Conservation (phyloP, 768 basidiomycete species). For the Trametes cinnabarina region DNA sequence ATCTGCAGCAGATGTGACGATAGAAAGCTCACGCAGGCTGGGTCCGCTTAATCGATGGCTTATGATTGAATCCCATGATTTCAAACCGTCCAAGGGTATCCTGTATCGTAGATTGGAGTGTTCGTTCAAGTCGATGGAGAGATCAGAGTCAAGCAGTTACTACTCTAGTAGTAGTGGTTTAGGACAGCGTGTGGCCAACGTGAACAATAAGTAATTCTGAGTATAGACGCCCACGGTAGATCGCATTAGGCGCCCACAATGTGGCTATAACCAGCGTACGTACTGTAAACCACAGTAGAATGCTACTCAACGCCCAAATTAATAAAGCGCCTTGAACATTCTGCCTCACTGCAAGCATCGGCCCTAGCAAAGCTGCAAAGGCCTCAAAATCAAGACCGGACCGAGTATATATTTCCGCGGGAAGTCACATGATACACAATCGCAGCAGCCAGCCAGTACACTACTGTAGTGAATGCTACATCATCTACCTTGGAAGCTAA, state of each 20-base stretch:
- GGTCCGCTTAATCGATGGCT: slow-evolving; percentile 1
- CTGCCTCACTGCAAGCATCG: no score
- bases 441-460: slow-evolving; percentile 1
- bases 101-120: no score
- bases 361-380: no score
- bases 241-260: not conserved
- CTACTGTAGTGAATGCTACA: slow-evolving; percentile 1
- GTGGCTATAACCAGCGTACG: not conserved
- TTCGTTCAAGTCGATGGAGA: no score
- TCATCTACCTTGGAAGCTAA: not conserved
- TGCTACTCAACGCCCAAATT: not conserved
- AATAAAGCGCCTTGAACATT: no score
- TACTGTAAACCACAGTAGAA: not conserved
- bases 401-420: no score
- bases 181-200: no score
- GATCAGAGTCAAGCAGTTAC: no score
- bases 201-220: not conserved
- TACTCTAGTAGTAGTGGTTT: no score
- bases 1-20: not conserved
- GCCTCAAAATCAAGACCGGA: no score
- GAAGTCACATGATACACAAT: not conserved
- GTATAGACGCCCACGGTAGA: not conserved
- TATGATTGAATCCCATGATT: slow-evolving; percentile 2
- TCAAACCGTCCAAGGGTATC: no score
- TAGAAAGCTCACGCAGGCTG: not conserved